Conservation (phyloP, 768 basidiomycete species). For the Daedaleopsis nitida region DNA sequence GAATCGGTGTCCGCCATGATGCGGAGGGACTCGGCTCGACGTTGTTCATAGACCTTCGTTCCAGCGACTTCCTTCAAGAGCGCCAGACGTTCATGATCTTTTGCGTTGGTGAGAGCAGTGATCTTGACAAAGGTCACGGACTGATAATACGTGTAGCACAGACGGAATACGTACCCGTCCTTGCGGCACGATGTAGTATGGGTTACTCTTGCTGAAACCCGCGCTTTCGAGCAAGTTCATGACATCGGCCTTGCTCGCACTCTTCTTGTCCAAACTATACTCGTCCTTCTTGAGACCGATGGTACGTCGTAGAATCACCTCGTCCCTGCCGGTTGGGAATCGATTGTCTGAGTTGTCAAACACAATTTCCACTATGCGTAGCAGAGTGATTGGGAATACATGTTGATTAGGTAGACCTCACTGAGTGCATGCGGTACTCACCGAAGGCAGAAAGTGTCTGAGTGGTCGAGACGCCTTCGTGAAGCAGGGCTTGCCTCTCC, state of each 20-base stretch:
- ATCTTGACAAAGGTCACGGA: constrained; percentile 54
- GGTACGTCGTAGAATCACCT: constrained; percentile 86
- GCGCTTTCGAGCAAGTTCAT: constrained; percentile 97
- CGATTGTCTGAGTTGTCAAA: constrained; percentile 95
- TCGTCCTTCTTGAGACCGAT: constrained; percentile 99
- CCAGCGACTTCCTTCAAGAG: constrained; percentile 98
- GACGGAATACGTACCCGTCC: constrained; percentile 68
- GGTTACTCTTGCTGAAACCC: constrained; percentile 97
- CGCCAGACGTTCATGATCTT: constrained; percentile 90
- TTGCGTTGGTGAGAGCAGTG: constrained; percentile 94
- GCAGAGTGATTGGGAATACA: neutral
- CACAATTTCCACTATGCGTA: constrained; percentile 75
- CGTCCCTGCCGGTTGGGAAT: constrained; percentile 89
- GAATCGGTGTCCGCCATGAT: constrained; percentile 97
- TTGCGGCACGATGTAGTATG: constrained; percentile 99
- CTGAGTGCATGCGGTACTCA: constrained; percentile 29
- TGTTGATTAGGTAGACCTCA: neutral
- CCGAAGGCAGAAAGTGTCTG: constrained; percentile 94
- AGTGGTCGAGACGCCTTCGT: constrained; percentile 87
- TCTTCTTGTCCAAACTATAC: constrained; percentile 96
- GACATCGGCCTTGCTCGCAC: constrained; percentile 93
- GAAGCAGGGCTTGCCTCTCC: constrained; percentile 89
- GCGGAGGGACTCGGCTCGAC: constrained; percentile 86
- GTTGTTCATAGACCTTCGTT: constrained; percentile 96
- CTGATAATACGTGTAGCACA: no score